Evolutionary conservation across 345 rosid genomes (phyloP), one percentile per base, ranked within the genome.

Genomic region (Turnera subulata): DNA sequence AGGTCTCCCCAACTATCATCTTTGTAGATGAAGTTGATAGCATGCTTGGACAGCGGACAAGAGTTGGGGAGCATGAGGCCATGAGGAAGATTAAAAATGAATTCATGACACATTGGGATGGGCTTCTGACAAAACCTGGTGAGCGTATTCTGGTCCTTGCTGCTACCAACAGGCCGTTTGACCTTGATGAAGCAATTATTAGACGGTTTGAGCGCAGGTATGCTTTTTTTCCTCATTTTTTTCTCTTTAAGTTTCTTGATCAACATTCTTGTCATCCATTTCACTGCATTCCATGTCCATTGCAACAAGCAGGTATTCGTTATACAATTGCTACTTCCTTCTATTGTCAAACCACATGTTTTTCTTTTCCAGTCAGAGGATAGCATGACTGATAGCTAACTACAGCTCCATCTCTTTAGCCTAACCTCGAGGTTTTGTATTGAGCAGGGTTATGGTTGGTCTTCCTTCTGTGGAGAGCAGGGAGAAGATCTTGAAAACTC

Each of bases 71-170:
- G 78, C 99, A 93, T 56, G 97, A 93, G 79, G 97, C 99, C 8
- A 94, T 90, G 99, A 71, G 96, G 48, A 93, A 86, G 81, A 93
- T 89, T 40, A 89, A 93, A 74, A 93, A 93, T 11, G 97, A 93
- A 77, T 94, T 94, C 82, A 94, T 90, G 99, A 61, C 95, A 0
- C 99, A 90, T 66, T 94, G 99, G 99, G 99, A 94, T 76, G 99
- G 97, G 18, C 76, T 94, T 46, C 62, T 90, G 86, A 84, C 96
- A 42, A 94, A 88, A 70, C 25, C 88, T 0, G 93, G 91, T 13
- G 96, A 90, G 59, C 70, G 86, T 47, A 88, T 94, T 71, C 88
- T 94, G 6, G 97, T 94, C 73, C 99, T 94, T 70, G 99, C 97
- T 50, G 99, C 99, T 3, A 94, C 99, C 47, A 94, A 94, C 68